Evolutionary conservation across 2,329 filamentous ascomycete species (phyloP), one percentile per base, ranked within the genome.

Genomic region (Claviceps sp.): DNA sequence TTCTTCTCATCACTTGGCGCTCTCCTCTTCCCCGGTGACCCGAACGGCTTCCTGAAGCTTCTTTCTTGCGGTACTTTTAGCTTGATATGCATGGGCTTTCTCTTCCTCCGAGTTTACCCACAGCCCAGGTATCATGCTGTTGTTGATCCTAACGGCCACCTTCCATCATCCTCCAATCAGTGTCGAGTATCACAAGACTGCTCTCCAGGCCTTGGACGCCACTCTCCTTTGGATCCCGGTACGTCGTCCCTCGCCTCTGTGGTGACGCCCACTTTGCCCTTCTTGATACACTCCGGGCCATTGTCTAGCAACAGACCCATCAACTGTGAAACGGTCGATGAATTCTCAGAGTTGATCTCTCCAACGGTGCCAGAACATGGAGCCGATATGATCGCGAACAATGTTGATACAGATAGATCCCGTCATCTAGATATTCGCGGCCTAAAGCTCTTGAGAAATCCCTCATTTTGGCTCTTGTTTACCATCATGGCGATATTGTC

Each of bases 401-500:
- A 73, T 74, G 75, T 85, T 78, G 79, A 84, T 78, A 75, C 81
- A 68, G 75, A 82, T 74, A 80, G 82, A 74, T 84, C 82, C 74
- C 84, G 85, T 70, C 82, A 83, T 76, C 69, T 86, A 88, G 93
- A 97, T 81, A 85, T 97, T 63, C 87, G 91, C 64, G 93, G 93
- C 57, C 73, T 88, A 62, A 76, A 78, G 16, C 75, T 98, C 63
- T 70, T 95, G 37, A 73, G 73, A 50, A 81, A 78, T 55, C 61
- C 82, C 47, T 85, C 94, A 58, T 98, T 97, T 67, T 97, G 90
- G 89, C 86, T 94, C 62, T 71, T 95, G 30, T 97, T 94, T 67
- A 68, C 78, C 53, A 82, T 95, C 58, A 87, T 98, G 78, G 89
- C 84, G 41, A 78, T 96, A n/a, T 73, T 97, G 56, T 88, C 89